phyloP scores from a whole-genome alignment of 1,284 basidiomycete species.

The Ustilago bromivora region DNA sequence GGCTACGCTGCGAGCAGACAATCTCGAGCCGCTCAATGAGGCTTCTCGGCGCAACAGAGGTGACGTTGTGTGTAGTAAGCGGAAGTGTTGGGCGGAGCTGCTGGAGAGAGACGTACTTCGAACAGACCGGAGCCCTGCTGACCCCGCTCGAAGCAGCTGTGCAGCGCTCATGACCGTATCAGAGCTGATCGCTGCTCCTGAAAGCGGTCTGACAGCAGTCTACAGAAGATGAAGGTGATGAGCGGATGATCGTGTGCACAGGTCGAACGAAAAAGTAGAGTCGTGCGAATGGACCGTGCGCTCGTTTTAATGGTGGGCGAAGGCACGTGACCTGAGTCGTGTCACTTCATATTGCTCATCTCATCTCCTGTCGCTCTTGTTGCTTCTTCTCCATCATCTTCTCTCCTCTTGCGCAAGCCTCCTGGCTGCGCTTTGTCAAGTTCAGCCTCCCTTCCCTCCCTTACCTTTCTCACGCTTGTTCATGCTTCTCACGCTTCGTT shows the following conservation, averaged over 20 bases:
- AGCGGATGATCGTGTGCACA: not conserved
- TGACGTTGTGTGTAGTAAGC: slow-evolving; percentile 13
- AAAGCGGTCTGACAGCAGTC: not conserved
- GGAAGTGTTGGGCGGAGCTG: not conserved
- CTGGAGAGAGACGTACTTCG: not conserved
- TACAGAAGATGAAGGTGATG: not conserved
- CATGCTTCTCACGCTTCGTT: no score
- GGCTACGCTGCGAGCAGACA: slow-evolving; percentile 6
- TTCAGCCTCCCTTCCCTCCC: no score
- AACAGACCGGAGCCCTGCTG: slow-evolving; percentile 7
- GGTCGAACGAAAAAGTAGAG: not conserved
- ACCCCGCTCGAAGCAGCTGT: slow-evolving; percentile 7
- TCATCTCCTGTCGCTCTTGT: no score
- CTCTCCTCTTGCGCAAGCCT: no score
- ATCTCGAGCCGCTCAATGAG: not conserved
- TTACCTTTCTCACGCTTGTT: no score
- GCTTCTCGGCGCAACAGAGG: slow-evolving; percentile 10
- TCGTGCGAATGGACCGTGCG: no score
- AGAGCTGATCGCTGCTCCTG: not conserved
- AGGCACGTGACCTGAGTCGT: no score
- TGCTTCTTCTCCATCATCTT: no score
- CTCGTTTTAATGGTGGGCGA: no score
- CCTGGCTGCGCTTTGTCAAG: no score
- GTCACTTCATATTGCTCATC: no score
- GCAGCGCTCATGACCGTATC: slow-evolving; percentile 18